These are phyloP conservation scores for Neobulgaria alba DNA, from an alignment of 2,329 filamentous ascomycete genomes.

Conservation along the genomic window DNA sequence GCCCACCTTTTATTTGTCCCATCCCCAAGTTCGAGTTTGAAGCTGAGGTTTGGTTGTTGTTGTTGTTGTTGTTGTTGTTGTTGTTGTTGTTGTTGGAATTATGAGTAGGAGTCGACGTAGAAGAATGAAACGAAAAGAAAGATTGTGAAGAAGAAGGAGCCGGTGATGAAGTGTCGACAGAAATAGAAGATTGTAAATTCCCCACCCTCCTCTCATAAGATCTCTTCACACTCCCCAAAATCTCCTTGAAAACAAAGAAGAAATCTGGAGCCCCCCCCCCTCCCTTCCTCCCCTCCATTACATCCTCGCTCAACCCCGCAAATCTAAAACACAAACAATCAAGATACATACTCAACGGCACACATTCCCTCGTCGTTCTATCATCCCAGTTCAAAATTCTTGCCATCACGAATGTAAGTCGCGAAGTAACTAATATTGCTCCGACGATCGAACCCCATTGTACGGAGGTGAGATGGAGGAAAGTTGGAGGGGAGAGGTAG, in stretches of 20 bases:
- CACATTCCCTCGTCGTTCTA: constrained; percentile 15
- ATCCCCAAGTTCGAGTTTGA: too few species aligned
- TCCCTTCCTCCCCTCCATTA: constrained; percentile 1
- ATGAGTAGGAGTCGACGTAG: too few species aligned
- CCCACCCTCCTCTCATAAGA: constrained; percentile 18
- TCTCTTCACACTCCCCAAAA: constrained; percentile 21
- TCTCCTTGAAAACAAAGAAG: constrained; percentile 18
- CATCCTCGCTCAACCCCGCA: too few species aligned
- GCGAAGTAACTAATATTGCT: constrained; percentile 15
- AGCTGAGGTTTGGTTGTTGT: too few species aligned
- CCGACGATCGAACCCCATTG: constrained; percentile 20
- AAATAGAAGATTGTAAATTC: constrained; percentile 6
- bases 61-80: too few species aligned
- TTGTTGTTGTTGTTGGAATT: too few species aligned
- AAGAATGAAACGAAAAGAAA: too few species aligned
- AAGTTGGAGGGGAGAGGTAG: constrained; percentile 16
- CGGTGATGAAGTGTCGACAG: too few species aligned
- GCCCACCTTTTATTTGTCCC: too few species aligned
- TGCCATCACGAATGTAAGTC: constrained; percentile 25
- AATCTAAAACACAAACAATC: constrained; percentile 24
- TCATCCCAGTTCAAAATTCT: constrained; percentile 18
- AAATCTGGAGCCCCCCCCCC: constrained; percentile 15
- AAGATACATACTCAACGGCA: constrained; percentile 24
- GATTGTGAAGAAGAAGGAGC: constrained; percentile 4
- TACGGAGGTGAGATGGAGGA: constrained; percentile 14